These are phyloP conservation scores for Colletotrichum magnum DNA, from an alignment of 2,329 filamentous ascomycete species.

Conservation along the genomic window DNA sequence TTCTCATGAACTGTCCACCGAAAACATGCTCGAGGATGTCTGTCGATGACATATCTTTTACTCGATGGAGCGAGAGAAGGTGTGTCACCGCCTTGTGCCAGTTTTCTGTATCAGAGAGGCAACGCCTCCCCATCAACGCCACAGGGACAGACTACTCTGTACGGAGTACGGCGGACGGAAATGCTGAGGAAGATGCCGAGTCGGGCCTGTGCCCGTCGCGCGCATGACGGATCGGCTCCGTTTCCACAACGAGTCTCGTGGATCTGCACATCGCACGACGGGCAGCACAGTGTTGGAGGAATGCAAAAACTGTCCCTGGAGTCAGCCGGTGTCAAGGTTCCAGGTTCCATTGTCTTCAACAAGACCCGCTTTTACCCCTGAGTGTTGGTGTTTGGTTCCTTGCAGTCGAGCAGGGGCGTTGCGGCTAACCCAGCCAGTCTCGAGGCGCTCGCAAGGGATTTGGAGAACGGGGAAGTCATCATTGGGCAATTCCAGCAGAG, in stretches of 20 bases:
- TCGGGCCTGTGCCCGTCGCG: conserved; percentile 24
- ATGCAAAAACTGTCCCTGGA: conserved; percentile 20
- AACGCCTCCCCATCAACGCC: conserved; percentile 13
- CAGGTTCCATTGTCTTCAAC: conserved; percentile 34
- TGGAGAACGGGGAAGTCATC: conserved; percentile 6
- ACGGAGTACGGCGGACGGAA: conserved; percentile 4
- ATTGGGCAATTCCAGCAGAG: conserved; percentile 40
- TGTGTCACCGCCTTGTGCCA: too few relatives aligned
- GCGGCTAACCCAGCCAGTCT: conserved; percentile 31
- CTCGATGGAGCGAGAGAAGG: too few relatives aligned
- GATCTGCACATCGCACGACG: conserved; percentile 17
- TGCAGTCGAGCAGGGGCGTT: conserved; percentile 26
- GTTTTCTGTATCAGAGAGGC: not conserved
- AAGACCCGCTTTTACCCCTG: conserved; percentile 46
- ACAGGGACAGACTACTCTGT: conserved; percentile 3
- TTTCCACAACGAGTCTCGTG: conserved; percentile 27
- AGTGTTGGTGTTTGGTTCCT: conserved; percentile 37
- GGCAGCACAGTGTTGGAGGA: conserved; percentile 28
- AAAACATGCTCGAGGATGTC: too few relatives aligned
- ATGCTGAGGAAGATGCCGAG: not conserved
- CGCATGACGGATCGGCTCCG: conserved; percentile 38
- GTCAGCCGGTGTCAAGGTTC: conserved; percentile 26
- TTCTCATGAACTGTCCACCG: conserved; percentile 1
- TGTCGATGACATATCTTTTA: too few relatives aligned
- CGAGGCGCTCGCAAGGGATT: conserved; percentile 7